Conservation (phyloP, 306 rosid species). For the Trifolium dubium region DNA sequence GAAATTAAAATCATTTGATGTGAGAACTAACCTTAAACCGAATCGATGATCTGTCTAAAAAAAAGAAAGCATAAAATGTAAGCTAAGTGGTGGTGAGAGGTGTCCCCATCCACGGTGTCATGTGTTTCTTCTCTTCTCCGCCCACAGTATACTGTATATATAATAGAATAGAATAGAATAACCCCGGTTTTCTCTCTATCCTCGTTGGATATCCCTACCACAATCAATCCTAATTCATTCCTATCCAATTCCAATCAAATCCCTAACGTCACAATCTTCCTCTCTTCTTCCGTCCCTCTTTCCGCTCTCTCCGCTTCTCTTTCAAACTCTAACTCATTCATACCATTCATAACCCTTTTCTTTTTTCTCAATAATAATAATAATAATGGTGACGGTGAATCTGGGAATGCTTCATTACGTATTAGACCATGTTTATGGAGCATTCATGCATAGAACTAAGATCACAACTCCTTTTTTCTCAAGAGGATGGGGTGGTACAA, state of each 20-base stretch:
- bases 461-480: conserved; percentile 86
- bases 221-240: background rate
- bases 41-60: too few species aligned
- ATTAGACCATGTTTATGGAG: conserved; percentile 90
- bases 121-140: background rate
- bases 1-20: too few species aligned
- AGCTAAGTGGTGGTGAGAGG: conserved; percentile 8
- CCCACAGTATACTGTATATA: conserved; percentile 33
- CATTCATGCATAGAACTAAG: conserved; percentile 87
- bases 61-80: background rate
- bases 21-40: too few species aligned
- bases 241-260: background rate
- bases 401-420: conserved; percentile 88
- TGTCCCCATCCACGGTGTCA: conserved; percentile 38
- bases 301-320: too few species aligned
- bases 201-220: background rate
- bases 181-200: background rate
- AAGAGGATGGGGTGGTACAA: conserved; percentile 90
- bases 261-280: background rate
- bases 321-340: too few species aligned
- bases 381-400: conserved; percentile 81
- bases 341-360: background rate
- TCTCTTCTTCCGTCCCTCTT: background rate
- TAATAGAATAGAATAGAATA: too few species aligned
- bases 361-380: background rate